Percentiles rank a stretch among this genome's conserved stretches.
Evolutionary conservation across 2,329 filamentous ascomycete genomes (phyloP).

Genomic region (Verticillium isaacii): DNA sequence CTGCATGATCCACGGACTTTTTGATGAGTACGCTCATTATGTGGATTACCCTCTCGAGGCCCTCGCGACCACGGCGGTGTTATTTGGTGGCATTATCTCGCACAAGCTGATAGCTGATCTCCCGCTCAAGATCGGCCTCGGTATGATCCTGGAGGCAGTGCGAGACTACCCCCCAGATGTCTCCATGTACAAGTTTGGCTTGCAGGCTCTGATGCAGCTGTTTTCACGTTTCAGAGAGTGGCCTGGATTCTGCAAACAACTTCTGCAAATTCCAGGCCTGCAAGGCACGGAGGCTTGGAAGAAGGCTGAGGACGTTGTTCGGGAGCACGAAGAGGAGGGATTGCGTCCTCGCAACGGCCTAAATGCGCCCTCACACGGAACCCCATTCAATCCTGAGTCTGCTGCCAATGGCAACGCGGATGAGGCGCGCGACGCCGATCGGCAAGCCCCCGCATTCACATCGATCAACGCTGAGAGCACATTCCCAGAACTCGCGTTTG

Average conservation of each 20-base stretch:
- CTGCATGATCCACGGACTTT: conserved; percentile 96
- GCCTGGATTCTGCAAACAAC: conserved; percentile 88
- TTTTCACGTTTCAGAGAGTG: conserved; percentile 81
- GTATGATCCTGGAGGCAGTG: conserved; percentile 96
- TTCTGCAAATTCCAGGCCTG: conserved; percentile 76
- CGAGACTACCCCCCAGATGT: conserved; percentile 77
- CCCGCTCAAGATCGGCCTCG: conserved; percentile 87
- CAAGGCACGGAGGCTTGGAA: conserved; percentile 80
- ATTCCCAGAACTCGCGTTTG: conserved; percentile 58
- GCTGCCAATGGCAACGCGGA: conserved; percentile 69
- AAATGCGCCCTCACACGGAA: conserved; percentile 26
- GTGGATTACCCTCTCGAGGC: conserved; percentile 95
- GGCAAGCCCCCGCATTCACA: conserved; percentile 65
- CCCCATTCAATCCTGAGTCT: conserved; percentile 37
- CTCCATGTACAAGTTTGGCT: conserved; percentile 96
- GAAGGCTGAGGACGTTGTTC: conserved; percentile 76
- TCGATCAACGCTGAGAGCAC: conserved; percentile 74
- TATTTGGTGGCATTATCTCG: conserved; percentile 95
- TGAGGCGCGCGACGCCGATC: conserved; percentile 54
- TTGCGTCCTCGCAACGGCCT: conserved; percentile 51
- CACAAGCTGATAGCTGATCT: conserved; percentile 87
- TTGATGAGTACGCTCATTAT: conserved; percentile 96
- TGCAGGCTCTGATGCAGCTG: conserved; percentile 90
- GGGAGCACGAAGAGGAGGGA: conserved; percentile 59
- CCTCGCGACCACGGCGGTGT: conserved; percentile 87